Conservation (phyloP, 305 asterid genomes). For the Fraxinus velutina region DNA sequence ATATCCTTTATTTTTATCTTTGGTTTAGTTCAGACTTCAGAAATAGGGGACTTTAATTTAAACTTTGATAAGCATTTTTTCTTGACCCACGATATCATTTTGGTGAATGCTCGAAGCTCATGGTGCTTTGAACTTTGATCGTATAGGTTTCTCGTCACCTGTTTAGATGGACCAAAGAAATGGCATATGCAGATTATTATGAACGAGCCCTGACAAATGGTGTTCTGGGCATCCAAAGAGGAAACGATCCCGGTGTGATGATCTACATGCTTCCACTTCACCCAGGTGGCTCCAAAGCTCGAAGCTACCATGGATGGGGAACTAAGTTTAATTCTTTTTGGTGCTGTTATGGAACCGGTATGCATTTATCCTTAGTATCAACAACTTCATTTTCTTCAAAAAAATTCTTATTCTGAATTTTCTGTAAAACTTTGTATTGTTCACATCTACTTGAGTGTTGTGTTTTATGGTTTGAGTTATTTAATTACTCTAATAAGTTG, state of each 20-base stretch:
- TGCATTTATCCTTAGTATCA: background rate
- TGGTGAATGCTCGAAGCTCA: background rate
- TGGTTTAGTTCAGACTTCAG: background rate
- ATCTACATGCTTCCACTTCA: slow-evolving; percentile 86
- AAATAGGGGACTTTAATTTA: background rate
- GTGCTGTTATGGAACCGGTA: slow-evolving; percentile 99
- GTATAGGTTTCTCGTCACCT: slow-evolving; percentile 80
- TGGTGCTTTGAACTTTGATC: slow-evolving; percentile 17
- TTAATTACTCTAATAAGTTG: background rate
- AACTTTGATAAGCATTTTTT: background rate
- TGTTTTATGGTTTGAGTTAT: background rate
- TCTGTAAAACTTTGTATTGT: background rate
- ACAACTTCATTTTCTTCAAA: background rate
- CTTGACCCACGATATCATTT: background rate
- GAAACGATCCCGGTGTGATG: slow-evolving; percentile 85
- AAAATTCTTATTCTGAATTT: background rate
- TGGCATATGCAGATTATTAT: slow-evolving; percentile 81
- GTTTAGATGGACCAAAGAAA: slow-evolving; percentile 84
- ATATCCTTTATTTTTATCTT: slow-evolving; percentile 11
- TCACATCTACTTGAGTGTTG: background rate
- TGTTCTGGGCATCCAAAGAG: slow-evolving; percentile 83
- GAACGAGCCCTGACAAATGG: slow-evolving; percentile 87
- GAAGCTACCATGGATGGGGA: slow-evolving; percentile 82
- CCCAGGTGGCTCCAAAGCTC: slow-evolving; percentile 81
- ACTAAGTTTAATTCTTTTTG: slow-evolving; percentile 72